A percentile compares a stretch with the other conserved stretches of the same genome.
Evolutionary conservation across 2,329 filamentous ascomycete species (phyloP).

Genomic region (Grosmannia clavigera): DNA sequence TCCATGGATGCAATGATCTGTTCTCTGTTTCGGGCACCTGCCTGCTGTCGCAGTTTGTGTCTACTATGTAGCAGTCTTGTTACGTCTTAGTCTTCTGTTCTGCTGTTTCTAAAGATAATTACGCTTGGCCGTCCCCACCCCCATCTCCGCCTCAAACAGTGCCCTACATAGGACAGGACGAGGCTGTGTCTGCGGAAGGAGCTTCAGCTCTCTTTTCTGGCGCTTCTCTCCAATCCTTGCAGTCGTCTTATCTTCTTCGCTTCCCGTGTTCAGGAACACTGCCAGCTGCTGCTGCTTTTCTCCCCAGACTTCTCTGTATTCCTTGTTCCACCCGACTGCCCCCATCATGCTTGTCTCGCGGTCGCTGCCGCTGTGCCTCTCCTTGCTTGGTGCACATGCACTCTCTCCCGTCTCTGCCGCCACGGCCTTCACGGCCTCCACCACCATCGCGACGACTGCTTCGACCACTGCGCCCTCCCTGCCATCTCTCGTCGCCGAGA

Average conservation of each 20-base stretch:
- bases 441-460: slow-evolving; percentile 1
- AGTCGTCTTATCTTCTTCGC: no score
- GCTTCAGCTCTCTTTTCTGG: neutral
- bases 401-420: neutral
- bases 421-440: neutral
- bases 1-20: no score
- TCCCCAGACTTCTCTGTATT: neutral
- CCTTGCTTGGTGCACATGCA: neutral
- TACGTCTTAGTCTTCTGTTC: no score
- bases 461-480: slow-evolving; percentile 9
- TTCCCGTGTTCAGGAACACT: no score
- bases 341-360: neutral
- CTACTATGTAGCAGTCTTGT: no score
- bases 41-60: no score
- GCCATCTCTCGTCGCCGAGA: slow-evolving; percentile 12
- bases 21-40: no score
- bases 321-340: neutral
- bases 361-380: neutral
- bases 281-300: neutral
- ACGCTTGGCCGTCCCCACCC: neutral
- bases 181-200: neutral
- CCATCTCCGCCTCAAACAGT: neutral
- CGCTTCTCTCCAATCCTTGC: no score
- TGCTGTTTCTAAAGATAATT: no score
- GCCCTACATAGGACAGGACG: neutral